Evolutionary conservation across 1,284 basidiomycete genomes (phyloP).

Genomic region (Puccinia horiana): DNA sequence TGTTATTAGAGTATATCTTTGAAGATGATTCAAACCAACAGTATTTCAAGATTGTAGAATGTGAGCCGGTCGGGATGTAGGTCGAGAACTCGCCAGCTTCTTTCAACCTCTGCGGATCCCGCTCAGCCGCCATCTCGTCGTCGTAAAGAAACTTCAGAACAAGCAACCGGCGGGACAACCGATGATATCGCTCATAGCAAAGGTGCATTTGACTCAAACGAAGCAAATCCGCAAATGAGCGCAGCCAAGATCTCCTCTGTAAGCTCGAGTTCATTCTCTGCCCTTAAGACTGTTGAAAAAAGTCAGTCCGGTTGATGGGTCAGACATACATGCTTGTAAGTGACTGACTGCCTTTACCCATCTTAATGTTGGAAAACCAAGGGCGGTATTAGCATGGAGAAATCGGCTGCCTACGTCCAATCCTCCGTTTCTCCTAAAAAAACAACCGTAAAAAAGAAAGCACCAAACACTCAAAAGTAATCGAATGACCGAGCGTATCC

Average conservation of each 20-base stretch:
- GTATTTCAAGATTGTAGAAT: neutral
- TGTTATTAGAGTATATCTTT: neutral
- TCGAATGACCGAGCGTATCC: neutral
- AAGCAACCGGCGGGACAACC: constrained; percentile 14
- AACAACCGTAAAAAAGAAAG: constrained; percentile 7
- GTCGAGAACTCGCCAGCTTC: neutral
- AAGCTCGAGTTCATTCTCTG: neutral
- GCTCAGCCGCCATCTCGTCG: neutral
- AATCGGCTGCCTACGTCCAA: constrained; percentile 5
- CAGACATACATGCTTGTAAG: neutral
- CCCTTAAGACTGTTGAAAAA: neutral
- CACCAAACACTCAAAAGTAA: constrained; percentile 33
- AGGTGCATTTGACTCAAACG: constrained; percentile 24
- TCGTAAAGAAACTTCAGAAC: constrained; percentile 26
- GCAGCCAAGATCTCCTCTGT: constrained; percentile 16
- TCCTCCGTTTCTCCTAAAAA: constrained; percentile 10
- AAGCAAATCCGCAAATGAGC: constrained; percentile 10
- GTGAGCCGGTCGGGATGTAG: neutral
- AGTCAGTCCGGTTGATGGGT: neutral
- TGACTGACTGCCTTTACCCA: neutral
- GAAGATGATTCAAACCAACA: neutral
- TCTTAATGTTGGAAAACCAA: neutral
- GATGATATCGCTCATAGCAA: constrained; percentile 44
- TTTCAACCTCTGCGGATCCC: neutral
- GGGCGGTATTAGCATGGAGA: constrained; percentile 1